Evolutionary conservation across 2,329 filamentous ascomycete genomes (phyloP), one percentile per base, ranked within the genome.

Genomic region (Lithohypha guttulata): DNA sequence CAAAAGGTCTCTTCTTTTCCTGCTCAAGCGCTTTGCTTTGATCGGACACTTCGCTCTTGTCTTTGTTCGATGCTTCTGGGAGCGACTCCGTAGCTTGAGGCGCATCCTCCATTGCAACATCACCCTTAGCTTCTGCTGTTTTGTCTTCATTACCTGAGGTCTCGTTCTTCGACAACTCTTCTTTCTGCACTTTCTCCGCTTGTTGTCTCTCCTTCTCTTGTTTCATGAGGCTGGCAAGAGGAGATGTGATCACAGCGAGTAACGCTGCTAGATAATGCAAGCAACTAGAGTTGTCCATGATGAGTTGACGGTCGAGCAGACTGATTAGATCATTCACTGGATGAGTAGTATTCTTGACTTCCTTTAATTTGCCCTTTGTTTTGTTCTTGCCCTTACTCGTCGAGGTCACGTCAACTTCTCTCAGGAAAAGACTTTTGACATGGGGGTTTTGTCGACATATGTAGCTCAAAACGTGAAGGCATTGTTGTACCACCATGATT

Each of bases 251-350:
- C 48, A 82, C 80, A 58, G 85, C 89, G 18, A 98, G 71, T 20
- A 98, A 67, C 47, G 81, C 79, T 2, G 91, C 91, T 18, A 98
- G 71, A 46, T 86, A 80, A 52, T 94, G 89, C 87, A 98, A 96
- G 41, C 94, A 89, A 5, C 79, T 73, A n/a, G 89, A 87, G 61
- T 86, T 98, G 62, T 98, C 91, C 64, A 94, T 93, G 48, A 98
- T 87, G 45, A 96, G 69, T 48, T 86, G 84, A n/a, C 91, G 82
- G 56, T 96, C 91, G 15, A 98, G 71, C 4, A 98, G 71, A 45
- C 78, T 80, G 32, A 98, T 70, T 20, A 98, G 66, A 10, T 87
- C 86, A 58, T 98, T 98, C 57, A 98, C 74, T 7, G 93, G 86
- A 57, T 82, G 98, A 57, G 84, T 91, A 50, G 80, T 79, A 19